phyloP scores from a whole-genome alignment of 345 rosid species.

The Arabis hirsuta region DNA sequence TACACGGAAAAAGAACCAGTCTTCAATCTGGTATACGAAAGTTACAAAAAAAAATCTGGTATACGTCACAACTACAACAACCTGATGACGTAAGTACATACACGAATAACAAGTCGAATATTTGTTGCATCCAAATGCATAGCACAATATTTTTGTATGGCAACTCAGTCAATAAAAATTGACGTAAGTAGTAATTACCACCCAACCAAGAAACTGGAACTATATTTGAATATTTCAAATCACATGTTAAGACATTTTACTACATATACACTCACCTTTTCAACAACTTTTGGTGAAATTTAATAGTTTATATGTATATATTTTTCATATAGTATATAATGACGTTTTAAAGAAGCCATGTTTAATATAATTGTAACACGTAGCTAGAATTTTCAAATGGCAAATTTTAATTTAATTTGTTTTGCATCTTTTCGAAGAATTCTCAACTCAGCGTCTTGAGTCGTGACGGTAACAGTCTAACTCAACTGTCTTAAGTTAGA shows the following conservation, averaged over 20 bases:
- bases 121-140: conserved; percentile 12
- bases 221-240: conserved; percentile 14
- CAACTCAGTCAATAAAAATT: background rate
- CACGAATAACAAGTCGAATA: conserved; percentile 8
- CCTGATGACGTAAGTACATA: background rate
- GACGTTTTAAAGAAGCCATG: too few species aligned
- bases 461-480: background rate
- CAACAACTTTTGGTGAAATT: background rate
- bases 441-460: conserved; percentile 26
- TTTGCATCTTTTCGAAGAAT: conserved; percentile 21
- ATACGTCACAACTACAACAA: conserved; percentile 8
- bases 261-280: conserved; percentile 8
- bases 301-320: background rate
- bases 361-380: background rate
- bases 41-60: background rate
- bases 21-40: background rate
- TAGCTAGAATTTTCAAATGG: background rate
- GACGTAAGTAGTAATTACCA: background rate
- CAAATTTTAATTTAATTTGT: background rate
- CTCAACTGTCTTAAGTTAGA: conserved; percentile 20
- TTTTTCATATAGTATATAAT: background rate
- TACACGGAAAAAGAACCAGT: conserved; percentile 1
- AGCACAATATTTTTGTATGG: background rate
- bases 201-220: background rate
- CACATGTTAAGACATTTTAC: conserved; percentile 15